Base-by-base conservation (phyloP, 768 basidiomycete genomes). In the Calocera cornea region DNA sequence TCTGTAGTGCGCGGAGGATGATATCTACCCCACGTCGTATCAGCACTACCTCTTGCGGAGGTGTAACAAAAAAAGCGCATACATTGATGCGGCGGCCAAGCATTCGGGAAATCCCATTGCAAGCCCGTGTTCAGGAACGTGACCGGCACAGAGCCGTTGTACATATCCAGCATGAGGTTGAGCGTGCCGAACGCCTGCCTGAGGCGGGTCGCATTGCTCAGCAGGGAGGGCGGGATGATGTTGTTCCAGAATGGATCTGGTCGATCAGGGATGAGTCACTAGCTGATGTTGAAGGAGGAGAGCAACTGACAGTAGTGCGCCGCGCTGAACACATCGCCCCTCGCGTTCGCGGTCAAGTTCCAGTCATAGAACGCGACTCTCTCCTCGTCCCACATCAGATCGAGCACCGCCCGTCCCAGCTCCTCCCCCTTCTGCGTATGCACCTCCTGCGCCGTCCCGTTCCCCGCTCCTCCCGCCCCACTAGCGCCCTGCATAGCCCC, bases 291-390 rank as follows among this genome's bases (percentile, higher is more conserved):
- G 24, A 16, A 10, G 49, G 22, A 24, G 49, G 24, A 27, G 34
- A n/a, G 47, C 22, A n/a, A 41, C 40, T 49, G 47, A 36, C 65
- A 92, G 79, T 86, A 93, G 0, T 83, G 85, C 1, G 90, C 93
- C 1, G 78, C 81, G n/a, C 84, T 84, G 78, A 87, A 93, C 34
- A 91, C 73, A 63, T 71, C 76, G 72, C 85, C 87, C 65, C 88
- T 84, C 16, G 83, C 73, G 64, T 87, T 85, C 1, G 86, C 82
- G 7, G 84, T 87, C 41, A 87, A 75, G 75, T 92, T 91, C 77
- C 89, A 97, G 76, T 95, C 94, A 72, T 95, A 95, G 77, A 95
- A 95, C 0, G 88, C 88, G n/a, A 92, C 79, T 79, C 89, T 90
- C 8, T 79, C 76, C 0, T 84, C 70, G 73, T 95, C 89, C 93